A percentile compares a stretch with the other conserved stretches of the same genome.
Conservation (phyloP, 106 monocot genomes). For the Dioscorea alata region DNA sequence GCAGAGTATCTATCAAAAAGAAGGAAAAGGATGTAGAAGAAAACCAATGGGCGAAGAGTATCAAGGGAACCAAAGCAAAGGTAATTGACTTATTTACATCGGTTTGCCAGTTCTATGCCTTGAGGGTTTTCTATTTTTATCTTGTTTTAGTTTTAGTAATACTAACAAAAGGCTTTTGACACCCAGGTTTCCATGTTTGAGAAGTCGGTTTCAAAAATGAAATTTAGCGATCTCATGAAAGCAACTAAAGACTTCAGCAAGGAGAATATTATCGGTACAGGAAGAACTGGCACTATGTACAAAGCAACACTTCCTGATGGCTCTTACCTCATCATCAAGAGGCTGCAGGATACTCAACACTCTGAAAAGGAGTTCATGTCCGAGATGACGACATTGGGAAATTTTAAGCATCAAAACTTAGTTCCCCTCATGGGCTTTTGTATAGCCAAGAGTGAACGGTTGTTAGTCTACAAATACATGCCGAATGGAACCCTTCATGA, state of each 20-base stretch:
- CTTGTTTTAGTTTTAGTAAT: no score
- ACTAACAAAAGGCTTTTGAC: background rate
- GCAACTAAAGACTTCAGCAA: conserved; percentile 72
- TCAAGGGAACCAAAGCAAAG: conserved; percentile 55
- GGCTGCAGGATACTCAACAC: conserved; percentile 69
- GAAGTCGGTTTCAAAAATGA: conserved; percentile 82
- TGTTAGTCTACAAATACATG: conserved; percentile 77
- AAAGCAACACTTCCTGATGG: conserved; percentile 71
- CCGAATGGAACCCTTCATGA: conserved; percentile 57
- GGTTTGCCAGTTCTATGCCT: no score
- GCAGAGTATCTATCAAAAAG: conserved; percentile 44
- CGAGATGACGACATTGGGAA: conserved; percentile 80
- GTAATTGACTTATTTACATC: conserved; percentile 4
- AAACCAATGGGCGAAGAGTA: conserved; percentile 57
- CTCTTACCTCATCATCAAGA: conserved; percentile 55
- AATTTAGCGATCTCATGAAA: conserved; percentile 63
- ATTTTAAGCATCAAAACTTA: conserved; percentile 48
- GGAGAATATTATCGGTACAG: conserved; percentile 57
- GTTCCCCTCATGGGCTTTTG: conserved; percentile 78
- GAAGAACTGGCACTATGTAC: conserved; percentile 73
- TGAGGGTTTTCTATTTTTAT: no score
- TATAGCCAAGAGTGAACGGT: conserved; percentile 63
- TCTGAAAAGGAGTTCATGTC: conserved; percentile 55
- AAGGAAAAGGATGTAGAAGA: conserved; percentile 40
- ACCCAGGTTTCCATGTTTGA: conserved; percentile 81